These are phyloP conservation scores for Neurospora sp. DNA, from an alignment of 2,329 filamentous ascomycete species.

Conservation along the genomic window DNA sequence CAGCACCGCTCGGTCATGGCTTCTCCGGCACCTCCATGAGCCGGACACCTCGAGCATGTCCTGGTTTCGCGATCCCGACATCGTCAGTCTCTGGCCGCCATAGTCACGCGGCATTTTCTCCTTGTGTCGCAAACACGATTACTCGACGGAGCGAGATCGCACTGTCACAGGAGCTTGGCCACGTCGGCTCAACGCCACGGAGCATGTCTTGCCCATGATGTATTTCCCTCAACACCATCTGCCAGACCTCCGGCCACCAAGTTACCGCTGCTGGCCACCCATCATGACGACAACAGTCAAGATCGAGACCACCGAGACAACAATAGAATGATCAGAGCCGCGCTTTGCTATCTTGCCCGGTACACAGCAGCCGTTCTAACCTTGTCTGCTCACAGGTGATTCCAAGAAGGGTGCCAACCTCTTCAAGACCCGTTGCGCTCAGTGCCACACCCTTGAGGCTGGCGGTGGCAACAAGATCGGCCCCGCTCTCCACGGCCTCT, in stretches of 20 bases:
- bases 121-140: constrained; percentile 2
- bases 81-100: not conserved
- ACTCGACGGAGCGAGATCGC: not conserved
- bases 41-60: not conserved
- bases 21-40: not conserved
- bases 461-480: constrained; percentile 96
- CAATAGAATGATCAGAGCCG: not conserved
- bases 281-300: not conserved
- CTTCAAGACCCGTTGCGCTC: constrained; percentile 97
- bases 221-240: not conserved
- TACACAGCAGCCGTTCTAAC: constrained; percentile 5
- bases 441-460: constrained; percentile 94
- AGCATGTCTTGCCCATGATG: not conserved
- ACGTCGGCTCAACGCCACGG: not conserved
- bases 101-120: constrained; percentile 5
- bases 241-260: not conserved
- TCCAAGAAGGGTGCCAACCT: constrained; percentile 93
- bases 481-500: constrained; percentile 92
- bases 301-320: constrained; percentile 1
- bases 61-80: not conserved
- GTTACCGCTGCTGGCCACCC: not conserved
- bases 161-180: not conserved
- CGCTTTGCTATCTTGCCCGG: not conserved
- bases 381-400: constrained; percentile 54
- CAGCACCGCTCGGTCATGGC: not conserved